phyloP scores from a whole-genome alignment of 768 basidiomycete genomes.

The Grammothele lineata region DNA sequence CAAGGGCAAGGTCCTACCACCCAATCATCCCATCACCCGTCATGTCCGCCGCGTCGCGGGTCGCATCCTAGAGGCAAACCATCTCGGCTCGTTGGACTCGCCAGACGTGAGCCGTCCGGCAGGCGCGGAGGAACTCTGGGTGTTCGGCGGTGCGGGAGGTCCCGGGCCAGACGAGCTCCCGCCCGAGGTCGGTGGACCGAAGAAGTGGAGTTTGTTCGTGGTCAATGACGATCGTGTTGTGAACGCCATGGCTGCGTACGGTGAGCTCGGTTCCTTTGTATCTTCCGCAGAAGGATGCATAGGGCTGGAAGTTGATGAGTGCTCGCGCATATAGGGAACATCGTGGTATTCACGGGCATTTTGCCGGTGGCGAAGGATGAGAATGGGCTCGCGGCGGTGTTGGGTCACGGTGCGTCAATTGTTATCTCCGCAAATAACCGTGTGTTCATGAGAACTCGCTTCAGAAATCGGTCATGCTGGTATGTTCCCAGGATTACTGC shows the following conservation, averaged over 20 bases:
- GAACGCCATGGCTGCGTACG: conserved; percentile 77
- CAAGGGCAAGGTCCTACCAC: conserved; percentile 52
- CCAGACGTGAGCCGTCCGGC: conserved; percentile 18
- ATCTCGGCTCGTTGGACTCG: conserved; percentile 59
- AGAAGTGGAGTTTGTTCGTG: conserved; percentile 70
- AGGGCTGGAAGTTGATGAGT: neutral
- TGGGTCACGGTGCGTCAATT: conserved; percentile 75
- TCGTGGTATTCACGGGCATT: conserved; percentile 89
- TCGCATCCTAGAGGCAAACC: conserved; percentile 64
- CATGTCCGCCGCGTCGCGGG: conserved; percentile 69
- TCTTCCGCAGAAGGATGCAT: too few species aligned
- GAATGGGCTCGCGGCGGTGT: conserved; percentile 76
- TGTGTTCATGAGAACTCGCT: neutral
- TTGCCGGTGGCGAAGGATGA: conserved; percentile 74
- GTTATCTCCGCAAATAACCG: neutral
- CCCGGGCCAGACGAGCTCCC: conserved; percentile 12
- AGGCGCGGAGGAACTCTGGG: conserved; percentile 25
- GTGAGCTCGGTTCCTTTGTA: conserved; percentile 36
- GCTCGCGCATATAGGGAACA: conserved; percentile 43
- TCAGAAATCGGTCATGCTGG: conserved; percentile 81
- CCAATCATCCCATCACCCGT: conserved; percentile 57
- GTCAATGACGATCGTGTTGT: conserved; percentile 65
- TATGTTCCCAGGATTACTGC: too few species aligned
- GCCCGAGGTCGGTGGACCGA: conserved; percentile 20
- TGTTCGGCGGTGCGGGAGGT: conserved; percentile 5